phyloP scores from a whole-genome alignment of 208 protist species.

The Acanthamoeba royreba region DNA sequence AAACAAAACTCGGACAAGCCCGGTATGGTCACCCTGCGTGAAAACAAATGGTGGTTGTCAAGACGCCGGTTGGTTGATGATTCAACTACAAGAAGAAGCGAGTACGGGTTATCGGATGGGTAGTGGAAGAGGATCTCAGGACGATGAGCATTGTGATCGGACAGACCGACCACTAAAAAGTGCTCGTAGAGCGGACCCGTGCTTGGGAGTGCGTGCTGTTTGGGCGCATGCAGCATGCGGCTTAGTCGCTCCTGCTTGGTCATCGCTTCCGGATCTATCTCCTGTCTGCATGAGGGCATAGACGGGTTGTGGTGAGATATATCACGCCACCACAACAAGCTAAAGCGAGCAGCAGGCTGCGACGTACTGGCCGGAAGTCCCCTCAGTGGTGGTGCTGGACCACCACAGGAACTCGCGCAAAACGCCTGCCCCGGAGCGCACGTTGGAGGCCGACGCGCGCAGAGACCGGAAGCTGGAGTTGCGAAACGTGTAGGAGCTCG shows the following conservation, averaged over 20 bases:
- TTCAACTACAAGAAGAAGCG: too few relatives aligned
- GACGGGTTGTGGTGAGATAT: not conserved
- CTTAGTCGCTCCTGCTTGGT: constrained; percentile 14
- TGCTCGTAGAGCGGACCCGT: not conserved
- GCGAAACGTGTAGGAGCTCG: not conserved
- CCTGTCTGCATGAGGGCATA: too few relatives aligned
- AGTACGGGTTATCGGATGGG: not conserved
- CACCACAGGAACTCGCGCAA: not conserved
- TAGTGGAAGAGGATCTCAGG: not conserved
- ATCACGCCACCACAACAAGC: not conserved
- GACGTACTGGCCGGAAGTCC: not conserved
- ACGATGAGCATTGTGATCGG: not conserved
- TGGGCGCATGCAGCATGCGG: not conserved
- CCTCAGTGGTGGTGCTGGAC: not conserved
- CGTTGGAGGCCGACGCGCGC: not conserved
- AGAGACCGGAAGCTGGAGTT: not conserved
- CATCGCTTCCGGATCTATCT: constrained; percentile 25
- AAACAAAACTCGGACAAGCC: constrained; percentile 34
- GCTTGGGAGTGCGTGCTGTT: not conserved
- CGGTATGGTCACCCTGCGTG: not conserved
- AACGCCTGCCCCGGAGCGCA: not conserved
- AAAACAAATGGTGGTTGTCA: too few relatives aligned
- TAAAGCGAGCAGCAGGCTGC: not conserved
- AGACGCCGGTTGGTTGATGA: too few relatives aligned
- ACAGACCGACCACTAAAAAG: constrained; percentile 17